phyloP scores from a whole-genome alignment of 768 basidiomycete genomes.

The Mycena filopes region DNA sequence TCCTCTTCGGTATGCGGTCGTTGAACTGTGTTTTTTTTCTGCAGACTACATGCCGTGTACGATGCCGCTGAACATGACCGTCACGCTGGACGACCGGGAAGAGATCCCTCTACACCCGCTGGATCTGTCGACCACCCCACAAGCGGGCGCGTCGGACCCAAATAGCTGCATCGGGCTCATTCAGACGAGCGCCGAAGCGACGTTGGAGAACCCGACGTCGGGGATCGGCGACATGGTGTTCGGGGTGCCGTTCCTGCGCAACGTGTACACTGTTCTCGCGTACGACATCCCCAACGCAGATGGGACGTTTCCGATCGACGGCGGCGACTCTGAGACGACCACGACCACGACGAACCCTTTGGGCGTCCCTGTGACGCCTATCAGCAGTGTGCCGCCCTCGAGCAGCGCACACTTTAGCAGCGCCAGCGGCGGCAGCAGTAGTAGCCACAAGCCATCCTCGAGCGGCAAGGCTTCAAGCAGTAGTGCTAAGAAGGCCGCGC shows the following conservation, averaged over 20 bases:
- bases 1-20: not conserved
- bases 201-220: conserved; percentile 48
- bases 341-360: too few relatives aligned
- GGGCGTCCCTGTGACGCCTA: too few relatives aligned
- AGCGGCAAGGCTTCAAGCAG: too few relatives aligned
- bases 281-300: conserved; percentile 59
- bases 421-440: too few relatives aligned
- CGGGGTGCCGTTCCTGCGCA: conserved; percentile 23
- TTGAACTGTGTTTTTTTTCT: conserved; percentile 20
- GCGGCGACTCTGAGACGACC: too few relatives aligned
- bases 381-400: too few relatives aligned
- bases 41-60: conserved; percentile 81
- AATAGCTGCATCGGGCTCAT: conserved; percentile 73
- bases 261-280: conserved; percentile 76
- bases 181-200: conserved; percentile 58
- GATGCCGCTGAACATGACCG: conserved; percentile 76
- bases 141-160: conserved; percentile 51
- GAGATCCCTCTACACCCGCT: conserved; percentile 78
- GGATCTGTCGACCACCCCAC: conserved; percentile 68
- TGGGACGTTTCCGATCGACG: conserved; percentile 54
- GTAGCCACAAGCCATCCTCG: too few relatives aligned
- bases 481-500: too few relatives aligned
- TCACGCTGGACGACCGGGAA: conserved; percentile 68
- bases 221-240: conserved; percentile 70
- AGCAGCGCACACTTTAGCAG: too few relatives aligned